These are phyloP conservation scores for Aspergillus sp. DNA, from an alignment of 2,329 filamentous ascomycete species.

Conservation along the genomic window DNA sequence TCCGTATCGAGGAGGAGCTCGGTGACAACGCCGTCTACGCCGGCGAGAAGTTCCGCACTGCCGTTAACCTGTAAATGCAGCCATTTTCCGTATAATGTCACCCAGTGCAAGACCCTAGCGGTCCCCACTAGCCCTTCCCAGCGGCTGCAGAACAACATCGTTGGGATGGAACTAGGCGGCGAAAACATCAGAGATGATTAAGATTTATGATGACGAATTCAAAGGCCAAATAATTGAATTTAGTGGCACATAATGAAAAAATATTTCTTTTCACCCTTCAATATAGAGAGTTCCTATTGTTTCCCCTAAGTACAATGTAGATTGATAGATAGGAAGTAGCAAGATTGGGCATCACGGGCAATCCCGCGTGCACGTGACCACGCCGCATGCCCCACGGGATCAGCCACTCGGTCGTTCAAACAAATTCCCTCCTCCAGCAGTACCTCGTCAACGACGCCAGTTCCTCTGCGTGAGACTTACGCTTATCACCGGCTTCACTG, in stretches of 20 bases:
- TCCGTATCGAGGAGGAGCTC: constrained; percentile 99
- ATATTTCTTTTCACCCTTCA: constrained; percentile 8
- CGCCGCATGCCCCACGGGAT: constrained; percentile 21
- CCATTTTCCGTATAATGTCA: constrained; percentile 3
- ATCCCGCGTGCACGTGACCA: constrained; percentile 20
- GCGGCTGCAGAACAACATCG: constrained; percentile 2
- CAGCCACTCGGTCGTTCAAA: constrained; percentile 7
- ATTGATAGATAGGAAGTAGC: background rate
- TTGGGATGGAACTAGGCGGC: constrained; percentile 6
- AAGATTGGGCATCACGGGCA: constrained; percentile 20
- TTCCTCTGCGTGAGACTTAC: background rate
- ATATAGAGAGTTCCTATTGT: background rate
- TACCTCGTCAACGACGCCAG: constrained; percentile 6
- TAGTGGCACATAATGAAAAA: constrained; percentile 29
- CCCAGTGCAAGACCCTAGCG: background rate
- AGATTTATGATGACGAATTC: constrained; percentile 31
- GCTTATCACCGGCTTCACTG: background rate
- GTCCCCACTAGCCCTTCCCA: background rate
- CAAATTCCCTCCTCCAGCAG: constrained; percentile 1
- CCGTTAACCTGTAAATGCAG: constrained; percentile 76
- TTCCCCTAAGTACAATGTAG: background rate
- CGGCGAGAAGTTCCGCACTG: constrained; percentile 85
- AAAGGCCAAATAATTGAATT: constrained; percentile 22
- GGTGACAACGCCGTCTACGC: constrained; percentile 89
- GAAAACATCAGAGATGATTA: constrained; percentile 8